Base-by-base conservation (phyloP, 306 rosid species). In the Vicia sativa region DNA sequence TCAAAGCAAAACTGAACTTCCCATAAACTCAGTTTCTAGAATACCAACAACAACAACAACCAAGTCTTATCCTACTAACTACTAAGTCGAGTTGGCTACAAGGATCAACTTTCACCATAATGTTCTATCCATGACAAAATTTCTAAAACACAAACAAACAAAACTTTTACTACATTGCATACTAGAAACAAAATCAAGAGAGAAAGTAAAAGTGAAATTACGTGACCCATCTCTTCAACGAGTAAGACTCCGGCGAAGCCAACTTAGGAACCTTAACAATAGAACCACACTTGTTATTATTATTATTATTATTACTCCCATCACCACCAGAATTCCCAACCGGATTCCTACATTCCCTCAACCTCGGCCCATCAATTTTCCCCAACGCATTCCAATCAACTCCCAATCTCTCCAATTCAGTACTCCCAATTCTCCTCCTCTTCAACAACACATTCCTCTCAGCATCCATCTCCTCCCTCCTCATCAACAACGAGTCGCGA, bases 191-290 rank as follows among this genome's bases (percentile, higher is more conserved):
- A 54, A 52, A 72, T 19, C 55, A 43, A 65, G 3, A 77, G 31
- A 54, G 9, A 26, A 26, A 26, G 25, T 10, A 19, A 46, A 31
- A 49, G 29, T 0, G 38, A 60, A 46, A 61, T 73, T 68, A 93
- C 99, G 82, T 75, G 58, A 85, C 85, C 99, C 99, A 93, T 88
- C 81, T 80, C 89, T 85, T 93, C 18, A 76, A 69, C 4, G 83
- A 7, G 46, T 83, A 80, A 21, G 87, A 80, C 44, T 86, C 91
- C 10, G 81, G 66, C 39, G 74, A n/a, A n/a, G n/a, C 15, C 37
- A 65, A 10, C 69, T 77, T 89, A 2, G 80, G 82, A 8, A 50
- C 41, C 65, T 81, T 81, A 43, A 53, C 85, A 54, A 39, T 48
- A 16, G 89, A 72, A 73, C 54, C 78, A 46, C 72, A 77, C 83